Evolutionary conservation across 2,329 filamentous ascomycete genomes (phyloP).

Genomic region (Hyphodiscus sp.): DNA sequence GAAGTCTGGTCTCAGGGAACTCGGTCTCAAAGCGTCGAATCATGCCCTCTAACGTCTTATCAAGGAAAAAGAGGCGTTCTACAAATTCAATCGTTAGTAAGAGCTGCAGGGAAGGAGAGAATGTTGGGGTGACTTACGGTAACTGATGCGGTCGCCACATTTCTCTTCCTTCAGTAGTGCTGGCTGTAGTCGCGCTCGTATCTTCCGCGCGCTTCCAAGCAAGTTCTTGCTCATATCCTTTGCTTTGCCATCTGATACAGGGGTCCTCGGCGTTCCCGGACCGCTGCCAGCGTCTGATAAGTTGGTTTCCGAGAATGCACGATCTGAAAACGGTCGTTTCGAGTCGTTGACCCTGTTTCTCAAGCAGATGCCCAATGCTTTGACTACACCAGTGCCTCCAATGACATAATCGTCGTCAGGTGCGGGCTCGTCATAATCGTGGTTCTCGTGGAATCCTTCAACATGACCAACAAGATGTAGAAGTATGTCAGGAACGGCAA

Average conservation of each 20-base stretch:
- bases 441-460: constrained; percentile 40
- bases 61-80: constrained; percentile 79
- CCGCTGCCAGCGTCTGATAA: constrained; percentile 34
- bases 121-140: constrained; percentile 51
- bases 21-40: constrained; percentile 95
- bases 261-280: constrained; percentile 37
- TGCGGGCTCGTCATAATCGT: constrained; percentile 60
- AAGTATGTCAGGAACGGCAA: constrained; percentile 73
- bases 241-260: constrained; percentile 49
- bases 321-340: constrained; percentile 33
- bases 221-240: constrained; percentile 93
- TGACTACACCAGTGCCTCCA: constrained; percentile 89
- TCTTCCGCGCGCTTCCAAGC: constrained; percentile 81
- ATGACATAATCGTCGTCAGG: constrained; percentile 95
- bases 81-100: constrained; percentile 6
- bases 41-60: constrained; percentile 81
- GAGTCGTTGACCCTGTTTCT: constrained; percentile 69
- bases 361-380: constrained; percentile 84
- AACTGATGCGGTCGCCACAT: constrained; percentile 65
- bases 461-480: constrained; percentile 76
- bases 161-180: constrained; percentile 71
- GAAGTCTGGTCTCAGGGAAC: constrained; percentile 74
- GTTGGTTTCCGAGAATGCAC: constrained; percentile 14
- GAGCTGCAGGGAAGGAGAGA: background rate
- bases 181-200: constrained; percentile 74